Evolutionary conservation across 306 rosid species (phyloP).

Genomic region (Hippophae gyantsensis): DNA sequence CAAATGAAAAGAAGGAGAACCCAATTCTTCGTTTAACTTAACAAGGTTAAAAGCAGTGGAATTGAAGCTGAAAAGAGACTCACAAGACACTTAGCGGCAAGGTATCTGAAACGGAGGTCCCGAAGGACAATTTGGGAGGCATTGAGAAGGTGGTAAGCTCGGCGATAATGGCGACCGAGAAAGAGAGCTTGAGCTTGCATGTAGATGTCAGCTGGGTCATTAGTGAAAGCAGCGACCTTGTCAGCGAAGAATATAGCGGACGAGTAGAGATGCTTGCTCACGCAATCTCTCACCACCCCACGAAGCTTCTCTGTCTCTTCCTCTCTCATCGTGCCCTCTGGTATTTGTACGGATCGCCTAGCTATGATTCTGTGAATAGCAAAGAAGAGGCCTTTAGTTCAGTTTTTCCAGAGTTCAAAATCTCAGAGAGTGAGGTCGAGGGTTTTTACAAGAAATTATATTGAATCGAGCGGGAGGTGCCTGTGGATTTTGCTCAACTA

Average conservation of each 20-base stretch:
- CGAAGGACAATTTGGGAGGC: conserved; percentile 83
- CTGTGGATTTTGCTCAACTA: not conserved
- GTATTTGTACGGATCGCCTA: conserved; percentile 5
- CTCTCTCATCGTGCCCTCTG: conserved; percentile 46
- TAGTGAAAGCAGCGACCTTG: conserved; percentile 78
- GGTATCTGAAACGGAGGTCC: conserved; percentile 91
- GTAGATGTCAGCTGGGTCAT: conserved; percentile 86
- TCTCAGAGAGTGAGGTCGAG: not conserved
- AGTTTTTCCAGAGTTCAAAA: not conserved
- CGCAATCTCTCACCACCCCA: conserved; percentile 85
- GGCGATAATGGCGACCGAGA: conserved; percentile 91
- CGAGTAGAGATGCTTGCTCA: conserved; percentile 85
- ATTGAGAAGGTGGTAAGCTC: conserved; percentile 86
- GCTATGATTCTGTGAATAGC: not conserved
- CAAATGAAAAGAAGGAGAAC: not conserved
- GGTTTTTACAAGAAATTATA: not conserved
- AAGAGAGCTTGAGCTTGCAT: conserved; percentile 97
- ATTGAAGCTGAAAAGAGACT: not conserved
- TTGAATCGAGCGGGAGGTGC: not conserved
- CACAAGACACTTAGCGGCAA: conserved; percentile 91
- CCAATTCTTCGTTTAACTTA: not conserved
- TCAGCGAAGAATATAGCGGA: conserved; percentile 96
- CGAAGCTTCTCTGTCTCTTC: conserved; percentile 87
- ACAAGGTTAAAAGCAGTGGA: not conserved
- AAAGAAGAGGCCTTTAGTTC: not conserved